Conservation (phyloP, 805 yeast species). For the Yamadazyma takamatsuzukensis region DNA sequence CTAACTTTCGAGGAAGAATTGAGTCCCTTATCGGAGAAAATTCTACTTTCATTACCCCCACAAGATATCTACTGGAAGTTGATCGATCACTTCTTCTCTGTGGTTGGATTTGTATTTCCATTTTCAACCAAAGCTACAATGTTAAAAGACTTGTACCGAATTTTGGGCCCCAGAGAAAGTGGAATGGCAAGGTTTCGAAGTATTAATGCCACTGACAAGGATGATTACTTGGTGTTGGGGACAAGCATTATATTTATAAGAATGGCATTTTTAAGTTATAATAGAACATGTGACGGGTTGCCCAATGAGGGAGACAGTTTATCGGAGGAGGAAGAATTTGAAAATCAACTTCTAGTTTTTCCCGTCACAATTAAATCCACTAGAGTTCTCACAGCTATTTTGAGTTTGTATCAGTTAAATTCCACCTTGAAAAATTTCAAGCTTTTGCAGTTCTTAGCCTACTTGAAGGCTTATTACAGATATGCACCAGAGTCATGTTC, state of each 20-base stretch:
- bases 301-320: not conserved
- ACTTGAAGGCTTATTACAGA: constrained; percentile 21
- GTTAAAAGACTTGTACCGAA: constrained; percentile 17
- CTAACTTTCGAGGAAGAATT: constrained; percentile 3
- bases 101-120: constrained; percentile 45
- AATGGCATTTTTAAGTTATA: constrained; percentile 25
- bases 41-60: constrained; percentile 24
- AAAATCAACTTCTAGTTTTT: not conserved
- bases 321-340: not conserved
- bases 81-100: constrained; percentile 36
- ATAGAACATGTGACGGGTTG: not conserved
- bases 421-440: constrained; percentile 1
- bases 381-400: not conserved
- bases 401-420: constrained; percentile 1
- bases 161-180: constrained; percentile 28
- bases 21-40: constrained; percentile 1
- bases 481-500: constrained; percentile 36
- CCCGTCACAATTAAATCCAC: constrained; percentile 3
- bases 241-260: constrained; percentile 36
- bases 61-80: constrained; percentile 34
- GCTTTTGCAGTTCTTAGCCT: constrained; percentile 9
- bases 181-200: constrained; percentile 18
- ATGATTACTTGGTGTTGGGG: constrained; percentile 36
- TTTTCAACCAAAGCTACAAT: constrained; percentile 36
- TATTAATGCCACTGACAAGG: constrained; percentile 28